phyloP scores from a whole-genome alignment of 352 stramenopile genomes.

The Aphanomyces astaci region DNA sequence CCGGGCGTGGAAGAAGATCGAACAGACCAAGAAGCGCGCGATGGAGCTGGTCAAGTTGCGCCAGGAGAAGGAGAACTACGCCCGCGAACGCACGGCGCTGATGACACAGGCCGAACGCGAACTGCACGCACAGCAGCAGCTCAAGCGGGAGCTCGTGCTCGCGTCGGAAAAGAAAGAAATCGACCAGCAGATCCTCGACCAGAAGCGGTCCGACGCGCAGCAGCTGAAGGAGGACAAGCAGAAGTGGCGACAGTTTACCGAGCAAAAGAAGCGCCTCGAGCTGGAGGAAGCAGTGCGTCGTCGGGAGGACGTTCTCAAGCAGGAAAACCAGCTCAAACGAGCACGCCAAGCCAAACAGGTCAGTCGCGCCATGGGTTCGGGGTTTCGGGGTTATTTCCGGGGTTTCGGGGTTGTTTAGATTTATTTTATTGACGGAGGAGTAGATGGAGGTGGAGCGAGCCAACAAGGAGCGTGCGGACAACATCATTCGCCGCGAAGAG shows the following conservation, averaged over 20 bases:
- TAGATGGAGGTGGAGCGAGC: constrained; percentile 67
- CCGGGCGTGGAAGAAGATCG: constrained; percentile 80
- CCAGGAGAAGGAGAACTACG: constrained; percentile 55
- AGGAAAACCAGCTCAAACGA: constrained; percentile 55
- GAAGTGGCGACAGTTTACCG: constrained; percentile 57
- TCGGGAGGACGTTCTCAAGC: constrained; percentile 56
- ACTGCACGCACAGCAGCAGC: constrained; percentile 56
- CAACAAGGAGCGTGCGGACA: constrained; percentile 48
- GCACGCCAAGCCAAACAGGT: constrained; percentile 37
- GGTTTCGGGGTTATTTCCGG: too few species aligned
- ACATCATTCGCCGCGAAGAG: constrained; percentile 60
- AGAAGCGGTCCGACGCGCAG: constrained; percentile 48
- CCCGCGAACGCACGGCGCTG: constrained; percentile 51
- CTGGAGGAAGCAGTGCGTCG: constrained; percentile 52
- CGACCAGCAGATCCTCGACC: constrained; percentile 55
- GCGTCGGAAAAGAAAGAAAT: constrained; percentile 75
- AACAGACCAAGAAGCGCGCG: constrained; percentile 66
- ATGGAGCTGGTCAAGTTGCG: constrained; percentile 61
- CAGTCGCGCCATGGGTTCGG: too few species aligned
- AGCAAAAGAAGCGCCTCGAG: constrained; percentile 58
- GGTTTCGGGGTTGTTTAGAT: too few species aligned
- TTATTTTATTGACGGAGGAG: constrained; percentile 15
- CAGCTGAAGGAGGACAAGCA: constrained; percentile 82
- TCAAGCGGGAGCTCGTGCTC: constrained; percentile 66
- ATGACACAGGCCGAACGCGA: constrained; percentile 48